These are phyloP conservation scores for Puya raimondii DNA, from an alignment of 176 grass and related monocot species.

Conservation along the genomic window DNA sequence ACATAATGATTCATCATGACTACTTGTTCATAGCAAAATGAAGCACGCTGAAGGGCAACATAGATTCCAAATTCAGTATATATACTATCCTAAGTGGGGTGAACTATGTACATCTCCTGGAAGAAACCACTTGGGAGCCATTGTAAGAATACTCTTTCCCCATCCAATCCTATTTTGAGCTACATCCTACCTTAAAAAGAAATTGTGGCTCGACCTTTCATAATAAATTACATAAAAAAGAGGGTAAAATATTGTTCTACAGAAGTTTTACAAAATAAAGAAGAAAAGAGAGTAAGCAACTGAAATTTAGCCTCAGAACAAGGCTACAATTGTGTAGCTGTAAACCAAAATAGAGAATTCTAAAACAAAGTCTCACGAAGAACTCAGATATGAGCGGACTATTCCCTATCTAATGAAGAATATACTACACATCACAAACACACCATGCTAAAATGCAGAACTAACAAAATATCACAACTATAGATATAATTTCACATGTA, in stretches of 20 bases:
- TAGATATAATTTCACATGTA: neutral
- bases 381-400: neutral
- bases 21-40: too few species aligned
- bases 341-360: neutral
- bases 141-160: too few species aligned
- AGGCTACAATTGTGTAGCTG: neutral
- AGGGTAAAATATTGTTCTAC: neutral
- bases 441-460: neutral
- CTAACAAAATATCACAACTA: neutral
- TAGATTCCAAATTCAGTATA: too few species aligned
- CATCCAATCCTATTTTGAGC: too few species aligned
- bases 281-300: neutral
- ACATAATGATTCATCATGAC: neutral
- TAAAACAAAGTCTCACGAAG: neutral
- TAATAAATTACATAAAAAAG: too few species aligned
- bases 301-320: neutral
- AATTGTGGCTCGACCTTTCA: too few species aligned
- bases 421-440: neutral
- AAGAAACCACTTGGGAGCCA: too few species aligned
- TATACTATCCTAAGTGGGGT: too few species aligned
- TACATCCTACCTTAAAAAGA: too few species aligned
- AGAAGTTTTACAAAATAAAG: neutral
- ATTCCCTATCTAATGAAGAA: neutral
- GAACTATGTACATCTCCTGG: too few species aligned
- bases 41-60: too few species aligned